Evolutionary conservation across 2,329 filamentous ascomycete species (phyloP), one percentile per base, ranked within the genome.

Genomic region (Sporothrix pseudoabietina): DNA sequence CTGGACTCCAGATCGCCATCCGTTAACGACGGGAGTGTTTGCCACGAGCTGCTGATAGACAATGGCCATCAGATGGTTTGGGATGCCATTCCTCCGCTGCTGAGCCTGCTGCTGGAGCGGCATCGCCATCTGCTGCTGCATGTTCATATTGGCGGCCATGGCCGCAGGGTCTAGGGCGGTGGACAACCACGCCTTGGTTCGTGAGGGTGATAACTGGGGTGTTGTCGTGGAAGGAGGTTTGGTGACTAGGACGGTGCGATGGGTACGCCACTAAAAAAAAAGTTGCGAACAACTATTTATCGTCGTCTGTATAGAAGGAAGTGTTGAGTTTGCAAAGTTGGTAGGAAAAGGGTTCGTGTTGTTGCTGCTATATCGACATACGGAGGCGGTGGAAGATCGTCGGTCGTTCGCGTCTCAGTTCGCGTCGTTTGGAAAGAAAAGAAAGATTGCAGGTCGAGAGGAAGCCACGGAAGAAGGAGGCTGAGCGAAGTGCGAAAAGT

Each of bases 101-200:
- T 68, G 71, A 82, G 82, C 44, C 82, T 74, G 79, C 55, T 80
- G 78, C 73, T 83, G 82, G 74, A 80, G 80, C 76, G 79, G 82
- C 77, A 82, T 82, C 79, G 81, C 83, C 86, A 89, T 88, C 78
- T 87, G 87, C 80, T 85, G 85, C 22, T 66, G 72, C 30, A 76
- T 68, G 39, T 76, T 76, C 82, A 89, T 85, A 77, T 88, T 88
- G 79, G 85, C 87, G 82, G 87, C 87, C 87, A 89, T 89, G 81
- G 85, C 85, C 83, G 84, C 84, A 44, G 57, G 32, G 19, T 52
- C 52, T 41, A 55, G 16, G 44, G n/a, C 35, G 59, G 57, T 22
- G 35, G 32, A 39, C 44, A 57, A 55, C 35, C 55, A 32, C 44
- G 44, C 66, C 57, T 47, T 49, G 44, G 26, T n/a, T 16, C 19